Evolutionary conservation across 805 yeast species (phyloP).

Genomic region (Kodamaea leandrae): DNA sequence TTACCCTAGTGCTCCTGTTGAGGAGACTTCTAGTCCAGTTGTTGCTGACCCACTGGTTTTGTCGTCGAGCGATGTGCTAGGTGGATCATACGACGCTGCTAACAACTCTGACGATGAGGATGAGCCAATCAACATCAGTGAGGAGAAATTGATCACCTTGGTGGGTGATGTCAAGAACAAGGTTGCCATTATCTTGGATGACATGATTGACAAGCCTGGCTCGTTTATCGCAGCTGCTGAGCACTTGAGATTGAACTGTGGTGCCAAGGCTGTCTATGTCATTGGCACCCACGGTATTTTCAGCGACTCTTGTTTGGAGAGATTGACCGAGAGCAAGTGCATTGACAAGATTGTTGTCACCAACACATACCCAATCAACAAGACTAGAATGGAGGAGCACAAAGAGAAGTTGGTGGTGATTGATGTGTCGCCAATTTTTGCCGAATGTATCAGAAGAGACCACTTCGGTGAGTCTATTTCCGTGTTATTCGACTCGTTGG

Average conservation of each 20-base stretch:
- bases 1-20: conserved; percentile 13
- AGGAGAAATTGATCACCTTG: conserved; percentile 87
- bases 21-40: too few relatives aligned
- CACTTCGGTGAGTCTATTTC: conserved; percentile 97
- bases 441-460: conserved; percentile 97
- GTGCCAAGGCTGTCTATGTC: conserved; percentile 86
- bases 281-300: conserved; percentile 96
- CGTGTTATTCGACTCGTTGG: conserved; percentile 84
- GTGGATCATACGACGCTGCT: conserved; percentile 73
- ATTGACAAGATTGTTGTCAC: conserved; percentile 94
- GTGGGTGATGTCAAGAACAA: conserved; percentile 94
- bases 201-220: conserved; percentile 94
- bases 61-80: conserved; percentile 56
- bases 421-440: conserved; percentile 92
- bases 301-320: conserved; percentile 81
- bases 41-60: conserved; percentile 15
- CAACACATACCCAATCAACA: conserved; percentile 88
- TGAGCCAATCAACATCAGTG: conserved; percentile 57
- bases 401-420: conserved; percentile 72
- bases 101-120: conserved; percentile 84
- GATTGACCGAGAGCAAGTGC: conserved; percentile 70
- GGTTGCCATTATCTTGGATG: conserved; percentile 93
- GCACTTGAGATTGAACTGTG: conserved; percentile 92
- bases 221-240: conserved; percentile 97
- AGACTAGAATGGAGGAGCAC: conserved; percentile 53